phyloP scores from a whole-genome alignment of 495 filamentous ascomycete species.

The Penicillium paradoxum region DNA sequence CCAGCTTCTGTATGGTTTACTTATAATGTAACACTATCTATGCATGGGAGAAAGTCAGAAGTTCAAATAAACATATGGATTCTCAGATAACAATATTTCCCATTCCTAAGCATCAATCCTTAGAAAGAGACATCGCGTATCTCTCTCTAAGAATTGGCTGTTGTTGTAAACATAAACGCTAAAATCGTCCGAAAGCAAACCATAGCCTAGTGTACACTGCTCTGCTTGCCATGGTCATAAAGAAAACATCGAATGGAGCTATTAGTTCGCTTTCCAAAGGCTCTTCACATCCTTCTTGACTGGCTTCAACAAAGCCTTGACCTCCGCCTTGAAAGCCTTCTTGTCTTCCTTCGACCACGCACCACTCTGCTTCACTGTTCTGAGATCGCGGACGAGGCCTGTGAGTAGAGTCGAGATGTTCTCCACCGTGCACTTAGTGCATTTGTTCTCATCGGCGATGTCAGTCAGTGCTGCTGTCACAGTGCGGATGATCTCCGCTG shows the following conservation, averaged over 20 bases:
- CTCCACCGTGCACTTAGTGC: conserved; percentile 18
- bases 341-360: conserved; percentile 16
- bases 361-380: conserved; percentile 13
- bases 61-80: too few species aligned
- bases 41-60: too few species aligned
- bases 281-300: conserved; percentile 14
- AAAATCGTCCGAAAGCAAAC: not conserved
- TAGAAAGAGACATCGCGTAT: too few species aligned
- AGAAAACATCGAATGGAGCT: not conserved
- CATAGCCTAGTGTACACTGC: not conserved
- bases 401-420: conserved; percentile 8
- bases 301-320: conserved; percentile 9
- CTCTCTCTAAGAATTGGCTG: too few species aligned
- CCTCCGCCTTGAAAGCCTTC: conserved; percentile 17
- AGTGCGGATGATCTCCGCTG: conserved; percentile 4
- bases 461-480: conserved; percentile 10
- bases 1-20: too few species aligned
- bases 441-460: conserved; percentile 10
- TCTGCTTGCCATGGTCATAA: not conserved
- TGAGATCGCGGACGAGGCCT: conserved; percentile 8
- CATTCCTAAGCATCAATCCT: too few species aligned
- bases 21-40: too few species aligned
- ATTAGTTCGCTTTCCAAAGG: conserved; percentile 9
- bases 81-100: too few species aligned
- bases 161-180: too few species aligned